A percentile compares a stretch with the other conserved stretches of the same genome.
Conservation (phyloP, 176 grass and related monocot genomes). For the Eragrostis nindensis region DNA sequence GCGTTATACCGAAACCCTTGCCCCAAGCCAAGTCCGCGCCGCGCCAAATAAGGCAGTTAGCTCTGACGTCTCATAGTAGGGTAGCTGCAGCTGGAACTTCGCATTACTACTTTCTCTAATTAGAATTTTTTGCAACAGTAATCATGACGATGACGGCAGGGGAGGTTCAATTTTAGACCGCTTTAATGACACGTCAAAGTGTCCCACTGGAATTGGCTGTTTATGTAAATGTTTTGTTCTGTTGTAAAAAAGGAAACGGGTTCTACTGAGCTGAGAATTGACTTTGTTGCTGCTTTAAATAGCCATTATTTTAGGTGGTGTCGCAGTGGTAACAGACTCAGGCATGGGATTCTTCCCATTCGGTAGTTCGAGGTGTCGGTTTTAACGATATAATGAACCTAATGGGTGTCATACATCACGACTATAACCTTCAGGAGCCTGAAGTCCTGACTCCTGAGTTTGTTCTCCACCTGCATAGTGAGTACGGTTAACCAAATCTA, state of each 20-base stretch:
- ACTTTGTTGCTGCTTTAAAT: neutral
- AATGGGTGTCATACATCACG: neutral
- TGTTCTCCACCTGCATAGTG: neutral
- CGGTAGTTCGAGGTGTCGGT: neutral
- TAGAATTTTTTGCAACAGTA: neutral
- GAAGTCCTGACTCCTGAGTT: too few relatives aligned
- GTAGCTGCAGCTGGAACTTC: neutral
- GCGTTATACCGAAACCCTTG: conserved; percentile 11
- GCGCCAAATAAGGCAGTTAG: neutral
- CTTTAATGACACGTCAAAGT: neutral
- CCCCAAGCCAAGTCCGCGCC: neutral
- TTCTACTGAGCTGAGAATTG: neutral
- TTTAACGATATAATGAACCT: neutral
- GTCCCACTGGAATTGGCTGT: conserved; percentile 1
- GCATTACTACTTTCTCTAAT: neutral
- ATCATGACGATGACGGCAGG: neutral
- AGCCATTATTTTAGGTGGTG: neutral
- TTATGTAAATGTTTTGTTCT: conserved; percentile 6
- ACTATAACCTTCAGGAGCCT: neutral
- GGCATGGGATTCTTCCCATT: conserved; percentile 4
- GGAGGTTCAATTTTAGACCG: neutral
- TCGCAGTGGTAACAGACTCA: neutral
- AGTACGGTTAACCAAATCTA: neutral
- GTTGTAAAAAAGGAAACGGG: neutral
- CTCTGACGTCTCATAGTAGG: neutral